A percentile compares a stretch with the other conserved stretches of the same genome.
Evolutionary conservation across 495 filamentous ascomycete genomes (phyloP).

Genomic region (Xylaria scruposa): DNA sequence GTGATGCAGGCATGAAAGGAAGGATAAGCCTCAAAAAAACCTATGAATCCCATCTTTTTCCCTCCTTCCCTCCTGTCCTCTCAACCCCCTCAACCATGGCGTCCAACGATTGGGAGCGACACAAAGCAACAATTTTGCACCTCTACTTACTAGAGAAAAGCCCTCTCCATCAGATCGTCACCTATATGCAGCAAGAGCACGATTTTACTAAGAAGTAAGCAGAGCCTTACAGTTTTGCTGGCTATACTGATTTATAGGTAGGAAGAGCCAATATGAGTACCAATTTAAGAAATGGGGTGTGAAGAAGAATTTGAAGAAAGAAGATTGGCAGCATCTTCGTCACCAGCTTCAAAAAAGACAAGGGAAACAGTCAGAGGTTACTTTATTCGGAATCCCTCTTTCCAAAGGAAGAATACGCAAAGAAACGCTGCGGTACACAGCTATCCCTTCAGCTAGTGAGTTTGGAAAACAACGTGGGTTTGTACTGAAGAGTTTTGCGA

Average conservation of each 20-base stretch:
- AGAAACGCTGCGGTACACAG: slow-evolving; percentile 1
- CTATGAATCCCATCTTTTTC: no score
- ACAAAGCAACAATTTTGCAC: neutral
- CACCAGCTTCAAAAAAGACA: neutral
- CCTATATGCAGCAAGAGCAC: slow-evolving; percentile 12
- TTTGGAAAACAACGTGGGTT: slow-evolving; percentile 10
- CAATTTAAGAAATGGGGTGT: slow-evolving; percentile 18
- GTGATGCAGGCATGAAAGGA: neutral
- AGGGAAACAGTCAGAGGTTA: slow-evolving; percentile 9
- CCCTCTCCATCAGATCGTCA: neutral
- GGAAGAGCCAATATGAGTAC: slow-evolving; percentile 6
- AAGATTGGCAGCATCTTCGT: slow-evolving; percentile 4
- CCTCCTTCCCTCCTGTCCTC: neutral
- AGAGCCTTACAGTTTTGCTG: neutral
- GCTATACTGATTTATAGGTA: neutral
- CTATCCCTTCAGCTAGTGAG: neutral
- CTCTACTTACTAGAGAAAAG: neutral
- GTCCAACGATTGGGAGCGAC: slow-evolving; percentile 11
- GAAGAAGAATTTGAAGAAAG: slow-evolving; percentile 13
- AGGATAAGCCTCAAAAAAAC: neutral
- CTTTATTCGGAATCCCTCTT: neutral
- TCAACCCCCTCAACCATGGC: slow-evolving; percentile 2
- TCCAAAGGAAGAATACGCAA: neutral
- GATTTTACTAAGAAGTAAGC: slow-evolving; percentile 17
- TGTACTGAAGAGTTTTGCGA: neutral